phyloP scores from a whole-genome alignment of 768 basidiomycete genomes.

The Boletus rubropictus region DNA sequence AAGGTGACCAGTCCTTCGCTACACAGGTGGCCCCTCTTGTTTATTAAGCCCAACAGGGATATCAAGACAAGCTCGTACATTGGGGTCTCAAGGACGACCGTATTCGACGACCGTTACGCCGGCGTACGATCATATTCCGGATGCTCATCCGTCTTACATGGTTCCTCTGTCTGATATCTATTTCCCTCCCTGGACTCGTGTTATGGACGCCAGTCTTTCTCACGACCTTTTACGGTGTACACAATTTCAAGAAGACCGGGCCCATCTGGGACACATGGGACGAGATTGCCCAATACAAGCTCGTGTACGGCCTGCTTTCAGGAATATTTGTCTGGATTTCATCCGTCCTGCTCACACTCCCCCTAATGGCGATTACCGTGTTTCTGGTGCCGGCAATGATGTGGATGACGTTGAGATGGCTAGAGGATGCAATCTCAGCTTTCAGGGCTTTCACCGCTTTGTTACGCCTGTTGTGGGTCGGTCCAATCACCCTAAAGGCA shows the following conservation, averaged over 20 bases:
- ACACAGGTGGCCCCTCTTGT: not conserved
- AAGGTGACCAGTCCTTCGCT: constrained; percentile 39
- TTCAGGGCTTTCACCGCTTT: constrained; percentile 70
- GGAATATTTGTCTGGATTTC: constrained; percentile 63
- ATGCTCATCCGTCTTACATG: constrained; percentile 61
- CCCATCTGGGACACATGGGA: constrained; percentile 85
- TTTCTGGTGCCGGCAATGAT: constrained; percentile 65
- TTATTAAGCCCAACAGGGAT: constrained; percentile 39
- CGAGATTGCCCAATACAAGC: constrained; percentile 86
- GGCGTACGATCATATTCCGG: constrained; percentile 52
- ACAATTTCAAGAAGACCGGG: constrained; percentile 74
- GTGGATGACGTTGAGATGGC: constrained; percentile 89
- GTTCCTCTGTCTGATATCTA: constrained; percentile 52
- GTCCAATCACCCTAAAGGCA: constrained; percentile 47
- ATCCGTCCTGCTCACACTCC: constrained; percentile 54
- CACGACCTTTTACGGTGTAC: constrained; percentile 64
- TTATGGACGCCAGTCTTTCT: constrained; percentile 79
- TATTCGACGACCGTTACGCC: constrained; percentile 57
- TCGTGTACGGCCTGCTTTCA: constrained; percentile 73
- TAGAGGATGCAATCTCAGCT: constrained; percentile 77
- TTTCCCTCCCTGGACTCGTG: constrained; percentile 72
- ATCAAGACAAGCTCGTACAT: constrained; percentile 64
- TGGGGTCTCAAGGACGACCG: constrained; percentile 84
- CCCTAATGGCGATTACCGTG: constrained; percentile 51
- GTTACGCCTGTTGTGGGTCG: constrained; percentile 55